Base-by-base conservation (phyloP, 768 basidiomycete genomes). In the Russula olivacea region DNA sequence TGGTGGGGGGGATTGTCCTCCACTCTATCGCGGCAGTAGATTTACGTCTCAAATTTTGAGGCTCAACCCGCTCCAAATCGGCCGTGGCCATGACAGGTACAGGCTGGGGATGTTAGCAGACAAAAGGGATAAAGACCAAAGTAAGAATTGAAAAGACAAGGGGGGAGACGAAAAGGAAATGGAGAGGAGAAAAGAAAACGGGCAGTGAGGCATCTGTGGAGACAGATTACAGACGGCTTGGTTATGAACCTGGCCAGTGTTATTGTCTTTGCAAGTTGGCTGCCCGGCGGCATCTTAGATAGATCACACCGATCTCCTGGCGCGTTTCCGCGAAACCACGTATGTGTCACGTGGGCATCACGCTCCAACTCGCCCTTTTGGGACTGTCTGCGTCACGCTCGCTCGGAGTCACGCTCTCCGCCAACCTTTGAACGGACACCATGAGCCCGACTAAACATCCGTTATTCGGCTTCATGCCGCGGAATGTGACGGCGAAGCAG, bases 381-480 rank as follows among this genome's bases (percentile, higher is more conserved):
- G 21, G 0, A 1, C 23, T 2, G 17, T 38, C 49, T 3, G 19
- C 7, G 25, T 38, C 25, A n/a, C 19, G 19, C 15, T 45, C 10
- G 3, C 43, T 5, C 23, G 4, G 12, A 36, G 36, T 36, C 36
- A 36, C 36, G 4, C 11, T 0, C 11, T 36, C 12, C 36, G 36
- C 36, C 36, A 36, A 36, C 36, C 28, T 4, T 36, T 34, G 34
- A 36, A 12, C 36, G 36, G 36, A 36, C 34, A 14, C 23, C 3
- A 64, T 59, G 61, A 30, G 45, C 11, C 0, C 55, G 7, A 28
- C 32, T 4, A 68, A 63, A 54, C 64, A 76, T 43, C 80, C 80
- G 0, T 66, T 82, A 28, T 74, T 78, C 58, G 81, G 81, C 6
- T 73, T 81, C 58, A 70, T 80, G 19, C 76, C 81, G 21, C 71